Percentiles rank a stretch among this genome's conserved stretches.
These are phyloP conservation scores for Alopecurus myosuroides DNA, from an alignment of 176 grass and related monocot species.

Conservation along the genomic window DNA sequence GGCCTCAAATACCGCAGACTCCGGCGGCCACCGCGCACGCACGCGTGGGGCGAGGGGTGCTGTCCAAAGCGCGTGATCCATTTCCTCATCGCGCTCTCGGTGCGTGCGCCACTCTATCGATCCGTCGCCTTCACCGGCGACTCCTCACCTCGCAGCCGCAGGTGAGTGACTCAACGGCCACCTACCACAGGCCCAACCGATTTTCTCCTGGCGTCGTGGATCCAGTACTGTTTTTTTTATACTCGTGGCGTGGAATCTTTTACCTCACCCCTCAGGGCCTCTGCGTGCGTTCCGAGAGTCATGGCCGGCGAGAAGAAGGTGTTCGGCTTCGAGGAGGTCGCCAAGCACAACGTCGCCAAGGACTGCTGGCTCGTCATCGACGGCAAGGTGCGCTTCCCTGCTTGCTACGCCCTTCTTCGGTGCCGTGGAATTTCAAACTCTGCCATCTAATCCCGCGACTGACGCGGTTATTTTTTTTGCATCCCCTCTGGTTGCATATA, in stretches of 20 bases:
- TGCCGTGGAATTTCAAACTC: not conserved
- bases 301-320: conserved; percentile 60
- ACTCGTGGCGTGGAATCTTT: not conserved
- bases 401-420: not conserved
- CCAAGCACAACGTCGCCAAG: conserved; percentile 69
- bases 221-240: not conserved
- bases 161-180: not conserved
- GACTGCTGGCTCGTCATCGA: conserved; percentile 86
- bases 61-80: conserved; percentile 35
- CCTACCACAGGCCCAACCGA: not conserved
- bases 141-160: not conserved
- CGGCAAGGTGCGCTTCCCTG: conserved; percentile 48
- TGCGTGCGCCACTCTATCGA: not conserved
- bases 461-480: not conserved
- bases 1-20: conserved; percentile 7
- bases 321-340: conserved; percentile 63
- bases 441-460: not conserved
- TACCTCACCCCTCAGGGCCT: not conserved
- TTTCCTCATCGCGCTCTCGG: not conserved
- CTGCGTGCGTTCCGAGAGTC: not conserved
- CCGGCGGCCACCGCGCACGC: conserved; percentile 10
- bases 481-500: not conserved
- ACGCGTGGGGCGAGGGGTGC: not conserved
- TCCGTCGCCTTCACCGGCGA: not conserved
- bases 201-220: not conserved